phyloP scores from a whole-genome alignment of 345 rosid genomes.

The Eucalyptus globulus region DNA sequence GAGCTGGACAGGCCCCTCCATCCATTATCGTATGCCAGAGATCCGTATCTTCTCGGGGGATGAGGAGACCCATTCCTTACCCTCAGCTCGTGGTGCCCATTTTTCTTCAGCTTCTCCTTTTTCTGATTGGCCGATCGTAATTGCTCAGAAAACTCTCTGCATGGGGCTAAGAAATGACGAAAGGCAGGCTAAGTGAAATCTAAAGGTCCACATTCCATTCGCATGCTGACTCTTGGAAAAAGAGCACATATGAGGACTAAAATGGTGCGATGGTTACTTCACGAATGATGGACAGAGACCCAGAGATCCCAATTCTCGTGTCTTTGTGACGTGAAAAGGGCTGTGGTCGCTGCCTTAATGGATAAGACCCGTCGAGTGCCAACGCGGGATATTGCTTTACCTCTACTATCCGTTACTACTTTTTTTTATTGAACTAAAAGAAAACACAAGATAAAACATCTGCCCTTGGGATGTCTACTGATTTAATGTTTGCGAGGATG shows the following conservation, averaged over 20 bases:
- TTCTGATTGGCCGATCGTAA: neutral
- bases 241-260: neutral
- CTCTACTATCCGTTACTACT: too few relatives aligned
- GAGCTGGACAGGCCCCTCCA: neutral
- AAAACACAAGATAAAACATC: neutral
- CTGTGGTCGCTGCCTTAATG: neutral
- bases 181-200: neutral
- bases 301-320: neutral
- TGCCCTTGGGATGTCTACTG: accelerated
- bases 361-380: neutral
- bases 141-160: neutral
- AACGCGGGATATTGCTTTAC: neutral
- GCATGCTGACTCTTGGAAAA: neutral
- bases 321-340: neutral
- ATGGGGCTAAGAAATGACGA: neutral
- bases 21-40: neutral
- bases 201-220: neutral
- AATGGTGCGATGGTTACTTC: neutral
- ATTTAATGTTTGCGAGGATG: neutral
- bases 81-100: neutral
- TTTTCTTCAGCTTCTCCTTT: neutral
- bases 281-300: neutral
- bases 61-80: neutral
- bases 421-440: too few relatives aligned
- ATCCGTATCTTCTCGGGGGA: neutral